phyloP scores from a whole-genome alignment of 169 alveolate genomes.

The Plasmodium berghei region DNA sequence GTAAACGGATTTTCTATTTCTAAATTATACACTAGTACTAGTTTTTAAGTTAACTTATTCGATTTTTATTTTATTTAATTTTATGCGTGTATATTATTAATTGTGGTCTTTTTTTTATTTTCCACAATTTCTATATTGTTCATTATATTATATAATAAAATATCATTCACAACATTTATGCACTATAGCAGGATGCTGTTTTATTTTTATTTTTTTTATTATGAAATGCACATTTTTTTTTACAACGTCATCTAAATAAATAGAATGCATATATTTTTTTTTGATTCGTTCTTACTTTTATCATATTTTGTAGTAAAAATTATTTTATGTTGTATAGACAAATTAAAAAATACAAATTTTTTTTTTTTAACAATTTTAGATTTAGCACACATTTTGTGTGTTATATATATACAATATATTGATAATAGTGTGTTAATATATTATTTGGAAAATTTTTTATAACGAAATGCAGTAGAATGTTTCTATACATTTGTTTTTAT shows the following conservation, averaged over 20 bases:
- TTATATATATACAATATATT: conserved; percentile 4
- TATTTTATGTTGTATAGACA: conserved; percentile 61
- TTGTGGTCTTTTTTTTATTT: conserved; percentile 1
- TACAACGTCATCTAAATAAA: neutral
- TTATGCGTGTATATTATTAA: neutral
- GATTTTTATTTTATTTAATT: too few species aligned
- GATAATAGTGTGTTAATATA: neutral
- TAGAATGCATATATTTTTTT: neutral
- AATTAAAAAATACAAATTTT: conserved; percentile 10
- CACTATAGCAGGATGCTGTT: conserved; percentile 36
- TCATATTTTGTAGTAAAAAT: conserved; percentile 6
- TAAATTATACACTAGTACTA: too few species aligned
- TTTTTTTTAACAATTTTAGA: conserved; percentile 68
- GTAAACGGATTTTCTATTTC: too few species aligned
- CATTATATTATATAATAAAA: conserved; percentile 17
- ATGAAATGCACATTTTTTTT: neutral
- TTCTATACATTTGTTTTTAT: neutral
- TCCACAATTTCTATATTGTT: neutral
- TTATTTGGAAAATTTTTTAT: neutral
- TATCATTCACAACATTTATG: conserved; percentile 26
- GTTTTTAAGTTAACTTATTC: too few species aligned
- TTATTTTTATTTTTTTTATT: conserved; percentile 21
- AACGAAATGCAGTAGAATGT: neutral
- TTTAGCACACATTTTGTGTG: conserved; percentile 36
- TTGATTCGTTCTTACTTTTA: conserved; percentile 1